Conservation (phyloP, 1,284 basidiomycete genomes). For the Ustanciosporium gigantosporum region DNA sequence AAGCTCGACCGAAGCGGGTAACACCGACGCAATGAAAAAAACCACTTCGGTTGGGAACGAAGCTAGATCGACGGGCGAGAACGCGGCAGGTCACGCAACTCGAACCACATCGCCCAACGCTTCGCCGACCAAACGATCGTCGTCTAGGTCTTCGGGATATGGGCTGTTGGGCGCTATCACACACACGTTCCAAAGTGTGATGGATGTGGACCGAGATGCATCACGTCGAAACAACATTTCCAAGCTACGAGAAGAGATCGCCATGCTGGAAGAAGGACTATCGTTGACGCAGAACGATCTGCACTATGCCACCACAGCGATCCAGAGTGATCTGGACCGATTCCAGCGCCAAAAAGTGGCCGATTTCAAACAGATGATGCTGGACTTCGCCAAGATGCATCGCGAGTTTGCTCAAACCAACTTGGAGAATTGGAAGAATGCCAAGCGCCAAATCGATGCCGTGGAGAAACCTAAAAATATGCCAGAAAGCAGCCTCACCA, state of each 20-base stretch:
- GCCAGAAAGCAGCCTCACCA: conserved; percentile 43
- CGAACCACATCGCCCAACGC: conserved; percentile 20
- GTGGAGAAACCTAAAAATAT: conserved; percentile 67
- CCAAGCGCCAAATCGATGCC: conserved; percentile 82
- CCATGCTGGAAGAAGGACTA: conserved; percentile 53
- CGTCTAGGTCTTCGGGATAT: conserved; percentile 46
- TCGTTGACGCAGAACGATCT: conserved; percentile 66
- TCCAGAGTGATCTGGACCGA: conserved; percentile 94
- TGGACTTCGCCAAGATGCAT: conserved; percentile 85
- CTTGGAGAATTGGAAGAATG: conserved; percentile 93
- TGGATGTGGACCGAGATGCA: conserved; percentile 96
- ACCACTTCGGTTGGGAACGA: background rate
- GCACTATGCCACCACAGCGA: conserved; percentile 91
- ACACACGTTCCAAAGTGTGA: conserved; percentile 93
- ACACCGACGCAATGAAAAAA: background rate
- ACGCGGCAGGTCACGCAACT: background rate
- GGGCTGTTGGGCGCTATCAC: conserved; percentile 88
- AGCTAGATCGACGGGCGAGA: background rate
- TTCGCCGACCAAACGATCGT: conserved; percentile 27
- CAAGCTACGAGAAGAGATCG: conserved; percentile 90
- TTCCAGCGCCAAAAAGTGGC: conserved; percentile 99
- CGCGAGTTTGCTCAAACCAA: conserved; percentile 79
- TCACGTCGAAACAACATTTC: conserved; percentile 88
- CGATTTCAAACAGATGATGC: conserved; percentile 87
- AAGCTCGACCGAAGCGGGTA: background rate